Evolutionary conservation across 1,284 basidiomycete genomes (phyloP), one percentile per base, ranked within the genome.

Genomic region (Austroboletus niveus): DNA sequence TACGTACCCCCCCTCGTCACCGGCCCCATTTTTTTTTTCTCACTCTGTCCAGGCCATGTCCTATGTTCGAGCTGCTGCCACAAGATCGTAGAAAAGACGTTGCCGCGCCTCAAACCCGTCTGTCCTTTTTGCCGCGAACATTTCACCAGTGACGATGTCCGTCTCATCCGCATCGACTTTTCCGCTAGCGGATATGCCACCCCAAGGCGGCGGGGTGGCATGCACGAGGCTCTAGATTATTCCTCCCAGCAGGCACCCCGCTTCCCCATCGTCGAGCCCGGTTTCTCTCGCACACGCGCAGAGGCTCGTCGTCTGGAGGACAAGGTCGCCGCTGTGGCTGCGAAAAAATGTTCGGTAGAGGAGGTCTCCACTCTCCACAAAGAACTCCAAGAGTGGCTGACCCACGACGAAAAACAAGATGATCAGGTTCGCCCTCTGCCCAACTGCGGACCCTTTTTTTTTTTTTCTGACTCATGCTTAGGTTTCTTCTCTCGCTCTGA

Each of bases 321-420:
- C 70, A 87, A 81, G 70, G 86, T 90, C 52, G 83, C 83, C 52
- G 80, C 79, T 62, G 83, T 89, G 60, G 88, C 87, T 31, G 79
- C 81, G n/a, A 87, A 87, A 80, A 89, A 87, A 76, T 89, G 85
- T 72, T 88, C 86, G 29, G 87, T 90, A 53, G 87, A 90, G 68
- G 87, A 90, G 72, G 85, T 90, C 43, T 78, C 81, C 47, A 73
- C 76, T 52, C 78, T 90, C 57, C 85, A 87, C 69, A 78, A 81
- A 62, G 87, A 89, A 71, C 75, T 90, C 54, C 78, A 87, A 65
- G 79, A 81, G 53, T 90, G 85, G 85, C 69, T 90, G 51, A 73
- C 73, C 47, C 73, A 76, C 51, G 81, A 85, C 61, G 72, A 80
- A 68, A 62, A 66, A 59, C 61, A 68, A 50, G 78, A 82, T 58